These are phyloP conservation scores for Eutypa lata DNA, from an alignment of 2,329 filamentous ascomycete species.

Conservation along the genomic window DNA sequence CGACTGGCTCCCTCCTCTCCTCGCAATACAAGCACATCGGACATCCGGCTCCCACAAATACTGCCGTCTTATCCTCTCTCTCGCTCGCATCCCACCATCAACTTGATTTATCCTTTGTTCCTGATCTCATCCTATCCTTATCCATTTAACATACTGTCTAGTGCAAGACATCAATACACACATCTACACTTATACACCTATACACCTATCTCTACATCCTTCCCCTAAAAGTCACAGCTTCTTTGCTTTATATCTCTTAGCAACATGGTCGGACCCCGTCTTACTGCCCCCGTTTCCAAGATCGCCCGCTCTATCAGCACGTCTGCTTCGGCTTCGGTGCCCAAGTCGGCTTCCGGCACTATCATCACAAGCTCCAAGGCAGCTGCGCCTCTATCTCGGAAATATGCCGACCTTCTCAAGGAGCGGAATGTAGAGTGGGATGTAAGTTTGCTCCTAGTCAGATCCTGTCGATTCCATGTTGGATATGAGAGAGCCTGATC, in stretches of 20 bases:
- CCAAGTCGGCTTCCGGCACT: constrained; percentile 17
- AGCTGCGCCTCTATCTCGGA: constrained; percentile 26
- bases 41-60: background rate
- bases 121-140: background rate
- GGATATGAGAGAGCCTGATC: background rate
- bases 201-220: background rate
- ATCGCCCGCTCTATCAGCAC: constrained; percentile 30
- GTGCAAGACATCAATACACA: background rate
- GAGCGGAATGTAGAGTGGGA: constrained; percentile 30
- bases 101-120: background rate
- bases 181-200: background rate
- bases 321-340: constrained; percentile 18
- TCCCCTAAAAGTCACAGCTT: background rate
- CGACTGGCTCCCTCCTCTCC: background rate
- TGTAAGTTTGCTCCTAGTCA: constrained; percentile 18
- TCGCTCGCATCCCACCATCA: background rate
- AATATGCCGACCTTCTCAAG: constrained; percentile 33
- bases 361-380: constrained; percentile 25
- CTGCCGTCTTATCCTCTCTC: background rate
- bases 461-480: background rate
- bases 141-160: background rate
- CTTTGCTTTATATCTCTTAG: background rate
- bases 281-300: constrained; percentile 28
- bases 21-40: background rate
- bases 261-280: constrained; percentile 27